Conservation (phyloP, 164 flowering plant species). For the Euptelea pleiosperma region DNA sequence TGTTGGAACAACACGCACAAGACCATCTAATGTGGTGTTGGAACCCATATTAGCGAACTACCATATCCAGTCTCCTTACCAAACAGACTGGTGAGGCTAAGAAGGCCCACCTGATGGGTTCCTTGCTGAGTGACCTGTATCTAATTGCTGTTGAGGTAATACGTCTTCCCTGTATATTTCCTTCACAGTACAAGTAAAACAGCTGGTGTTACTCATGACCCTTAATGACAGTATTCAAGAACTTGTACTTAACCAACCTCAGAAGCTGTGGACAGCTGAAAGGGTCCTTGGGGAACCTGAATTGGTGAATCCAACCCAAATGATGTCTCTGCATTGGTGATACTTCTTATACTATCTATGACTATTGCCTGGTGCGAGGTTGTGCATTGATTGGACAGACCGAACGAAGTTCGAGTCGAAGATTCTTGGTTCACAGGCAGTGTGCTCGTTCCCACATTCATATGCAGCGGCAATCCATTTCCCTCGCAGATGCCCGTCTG, state of each 20-base stretch:
- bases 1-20: no score
- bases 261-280: conserved; percentile 30
- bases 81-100: not conserved
- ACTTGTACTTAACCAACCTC: conserved; percentile 25
- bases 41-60: no score
- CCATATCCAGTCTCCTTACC: not conserved
- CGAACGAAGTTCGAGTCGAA: conserved; percentile 15
- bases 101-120: conserved; percentile 35
- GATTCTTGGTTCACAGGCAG: conserved; percentile 31
- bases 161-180: conserved; percentile 29
- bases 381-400: conserved; percentile 28
- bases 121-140: conserved; percentile 19
- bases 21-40: conserved; percentile 1
- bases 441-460: conserved; percentile 20
- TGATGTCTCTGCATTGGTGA: conserved; percentile 27
- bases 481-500: conserved; percentile 33
- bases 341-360: conserved; percentile 22
- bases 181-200: conserved; percentile 26
- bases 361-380: conserved; percentile 24
- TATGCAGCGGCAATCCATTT: conserved; percentile 25
- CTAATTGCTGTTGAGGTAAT: conserved; percentile 25
- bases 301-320: conserved; percentile 37
- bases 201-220: not conserved
- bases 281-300: conserved; percentile 34
- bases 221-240: not conserved